These are phyloP conservation scores for Teratosphaeria epicoccoides DNA, from an alignment of 2,329 filamentous ascomycete species.

Conservation along the genomic window DNA sequence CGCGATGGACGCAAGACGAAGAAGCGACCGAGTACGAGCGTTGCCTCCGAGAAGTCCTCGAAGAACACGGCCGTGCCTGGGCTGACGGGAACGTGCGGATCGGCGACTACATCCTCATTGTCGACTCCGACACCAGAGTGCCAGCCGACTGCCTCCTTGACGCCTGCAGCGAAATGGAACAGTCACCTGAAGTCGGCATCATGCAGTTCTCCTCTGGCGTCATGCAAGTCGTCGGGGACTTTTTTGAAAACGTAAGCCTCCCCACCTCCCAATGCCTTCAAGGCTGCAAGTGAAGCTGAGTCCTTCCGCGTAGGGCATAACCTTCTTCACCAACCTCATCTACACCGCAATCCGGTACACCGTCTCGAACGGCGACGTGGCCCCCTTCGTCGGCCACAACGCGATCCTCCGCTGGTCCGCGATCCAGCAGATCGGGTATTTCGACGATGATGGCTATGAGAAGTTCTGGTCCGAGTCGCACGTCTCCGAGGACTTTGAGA, in stretches of 20 bases:
- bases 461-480: slow-evolving; percentile 67
- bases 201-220: slow-evolving; percentile 64
- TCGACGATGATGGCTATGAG: slow-evolving; percentile 45
- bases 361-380: slow-evolving; percentile 60
- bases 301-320: slow-evolving; percentile 35
- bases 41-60: slow-evolving; percentile 41
- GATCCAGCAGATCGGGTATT: slow-evolving; percentile 47
- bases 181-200: slow-evolving; percentile 58
- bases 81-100: slow-evolving; percentile 51
- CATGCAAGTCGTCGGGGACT: slow-evolving; percentile 63
- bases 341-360: slow-evolving; percentile 63
- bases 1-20: slow-evolving; percentile 27
- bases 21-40: slow-evolving; percentile 39
- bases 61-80: slow-evolving; percentile 46
- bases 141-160: slow-evolving; percentile 58
- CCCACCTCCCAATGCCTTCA: neutral
- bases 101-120: slow-evolving; percentile 54
- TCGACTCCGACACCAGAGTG: slow-evolving; percentile 60
- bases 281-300: neutral
- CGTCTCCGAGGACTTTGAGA: slow-evolving; percentile 71
- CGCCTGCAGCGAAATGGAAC: slow-evolving; percentile 61
- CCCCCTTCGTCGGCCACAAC: slow-evolving; percentile 70
- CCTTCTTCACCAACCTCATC: slow-evolving; percentile 69
- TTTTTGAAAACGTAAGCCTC: slow-evolving; percentile 55
- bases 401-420: slow-evolving; percentile 62